These are phyloP conservation scores for Sporothrix humicola DNA, from an alignment of 2,329 filamentous ascomycete genomes.

Conservation along the genomic window DNA sequence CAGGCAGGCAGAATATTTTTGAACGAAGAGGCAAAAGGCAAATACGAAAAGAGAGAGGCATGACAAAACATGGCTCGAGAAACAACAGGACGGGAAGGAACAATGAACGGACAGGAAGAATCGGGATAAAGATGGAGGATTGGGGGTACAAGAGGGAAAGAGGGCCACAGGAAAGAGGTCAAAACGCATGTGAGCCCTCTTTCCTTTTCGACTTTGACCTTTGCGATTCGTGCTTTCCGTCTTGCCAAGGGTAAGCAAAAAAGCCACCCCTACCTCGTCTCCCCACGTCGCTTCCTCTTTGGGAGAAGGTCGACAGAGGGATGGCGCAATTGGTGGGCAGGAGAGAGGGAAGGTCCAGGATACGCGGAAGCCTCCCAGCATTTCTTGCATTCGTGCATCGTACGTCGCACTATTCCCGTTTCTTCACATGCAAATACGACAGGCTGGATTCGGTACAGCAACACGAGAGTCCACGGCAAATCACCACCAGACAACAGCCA, in stretches of 20 bases:
- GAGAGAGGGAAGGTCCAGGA: not conserved
- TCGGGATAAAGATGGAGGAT: not conserved
- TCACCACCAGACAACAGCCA: not conserved
- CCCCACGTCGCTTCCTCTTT: conserved; percentile 20
- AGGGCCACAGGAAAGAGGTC: not conserved
- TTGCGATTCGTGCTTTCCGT: not conserved
- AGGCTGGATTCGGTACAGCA: no score
- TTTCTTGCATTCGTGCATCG: not conserved
- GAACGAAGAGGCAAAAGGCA: not conserved
- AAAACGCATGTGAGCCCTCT: conserved; percentile 1
- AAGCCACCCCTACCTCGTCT: not conserved
- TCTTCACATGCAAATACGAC: conserved; percentile 18
- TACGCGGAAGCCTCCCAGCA: not conserved
- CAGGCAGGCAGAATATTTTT: not conserved
- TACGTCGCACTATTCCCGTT: no score
- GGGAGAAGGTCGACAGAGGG: not conserved
- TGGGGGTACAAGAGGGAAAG: not conserved
- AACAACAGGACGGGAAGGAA: conserved; percentile 5
- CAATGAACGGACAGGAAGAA: not conserved
- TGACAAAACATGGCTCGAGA: not conserved
- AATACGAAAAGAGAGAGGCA: conserved; percentile 17
- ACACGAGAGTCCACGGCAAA: not conserved
- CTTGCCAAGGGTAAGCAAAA: not conserved
- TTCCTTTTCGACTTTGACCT: not conserved
- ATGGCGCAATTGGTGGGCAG: conserved; percentile 17